A percentile compares a stretch with the other conserved stretches of the same genome.
phyloP scores from a whole-genome alignment of 257 asterid species.

The Parsonsia alboflavescens region DNA sequence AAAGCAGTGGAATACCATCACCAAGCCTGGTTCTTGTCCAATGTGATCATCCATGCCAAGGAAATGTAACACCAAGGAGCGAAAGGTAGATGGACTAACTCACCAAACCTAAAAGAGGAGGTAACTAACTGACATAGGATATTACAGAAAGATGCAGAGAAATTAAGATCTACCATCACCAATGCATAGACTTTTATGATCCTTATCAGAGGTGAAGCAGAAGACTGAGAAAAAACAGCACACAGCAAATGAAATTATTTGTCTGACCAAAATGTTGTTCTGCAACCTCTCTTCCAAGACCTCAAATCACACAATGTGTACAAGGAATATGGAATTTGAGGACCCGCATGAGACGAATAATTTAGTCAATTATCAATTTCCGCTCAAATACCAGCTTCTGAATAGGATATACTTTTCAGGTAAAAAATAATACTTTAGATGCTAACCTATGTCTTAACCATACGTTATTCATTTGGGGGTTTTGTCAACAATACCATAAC shows the following conservation, averaged over 20 bases:
- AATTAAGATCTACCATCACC: no score
- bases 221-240: neutral
- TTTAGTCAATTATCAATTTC: neutral
- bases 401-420: constrained; percentile 2
- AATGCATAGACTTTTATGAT: neutral
- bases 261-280: neutral
- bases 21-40: neutral
- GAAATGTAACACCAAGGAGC: neutral
- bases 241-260: neutral
- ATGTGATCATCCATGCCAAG: neutral
- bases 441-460: neutral
- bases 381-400: neutral
- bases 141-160: no score
- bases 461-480: neutral
- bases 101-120: neutral
- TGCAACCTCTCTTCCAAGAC: neutral
- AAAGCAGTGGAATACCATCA: neutral
- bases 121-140: neutral
- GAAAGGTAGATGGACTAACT: neutral
- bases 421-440: neutral
- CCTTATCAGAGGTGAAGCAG: neutral
- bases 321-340: neutral
- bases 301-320: neutral
- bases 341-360: neutral
- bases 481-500: neutral